phyloP scores from a whole-genome alignment of 192 early-diverging fungal species.

The Rhizoclosmatium globosum region DNA sequence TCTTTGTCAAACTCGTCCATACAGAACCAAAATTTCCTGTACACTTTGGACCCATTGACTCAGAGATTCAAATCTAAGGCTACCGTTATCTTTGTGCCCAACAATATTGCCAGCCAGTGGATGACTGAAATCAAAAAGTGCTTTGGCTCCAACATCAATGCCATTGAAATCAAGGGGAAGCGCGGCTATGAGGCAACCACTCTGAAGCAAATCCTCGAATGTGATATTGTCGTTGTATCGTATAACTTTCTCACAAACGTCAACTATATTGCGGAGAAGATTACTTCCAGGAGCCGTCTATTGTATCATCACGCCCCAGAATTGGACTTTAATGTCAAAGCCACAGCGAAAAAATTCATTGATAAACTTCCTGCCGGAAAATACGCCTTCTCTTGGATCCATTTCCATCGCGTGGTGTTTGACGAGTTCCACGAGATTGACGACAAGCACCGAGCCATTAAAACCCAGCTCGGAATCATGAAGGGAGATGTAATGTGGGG shows the following conservation, averaged over 20 bases:
- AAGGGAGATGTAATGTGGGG: slow-evolving; percentile 25
- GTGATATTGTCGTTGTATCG: neutral
- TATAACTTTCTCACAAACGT: neutral
- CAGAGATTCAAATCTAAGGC: neutral
- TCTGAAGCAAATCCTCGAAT: neutral
- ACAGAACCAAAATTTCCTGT: slow-evolving; percentile 10
- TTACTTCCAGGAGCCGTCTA: neutral
- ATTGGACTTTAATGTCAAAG: neutral
- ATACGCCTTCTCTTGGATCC: slow-evolving; percentile 20
- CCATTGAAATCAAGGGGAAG: neutral
- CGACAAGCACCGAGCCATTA: slow-evolving; percentile 3
- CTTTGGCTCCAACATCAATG: neutral
- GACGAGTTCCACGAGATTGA: slow-evolving; percentile 39
- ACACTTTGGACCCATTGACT: neutral
- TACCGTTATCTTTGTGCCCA: neutral
- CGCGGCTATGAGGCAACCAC: neutral
- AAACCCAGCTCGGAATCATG: slow-evolving; percentile 7
- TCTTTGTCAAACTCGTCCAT: slow-evolving; percentile 23
- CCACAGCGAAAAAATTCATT: neutral
- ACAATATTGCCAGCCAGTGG: neutral
- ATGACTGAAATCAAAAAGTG: neutral
- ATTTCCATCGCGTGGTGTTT: slow-evolving; percentile 31
- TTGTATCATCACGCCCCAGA: neutral
- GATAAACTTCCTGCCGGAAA: slow-evolving; percentile 4
- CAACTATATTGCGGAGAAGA: neutral